Conservation (phyloP, 2,329 filamentous ascomycete species). For the Epichloe brachyelytri region DNA sequence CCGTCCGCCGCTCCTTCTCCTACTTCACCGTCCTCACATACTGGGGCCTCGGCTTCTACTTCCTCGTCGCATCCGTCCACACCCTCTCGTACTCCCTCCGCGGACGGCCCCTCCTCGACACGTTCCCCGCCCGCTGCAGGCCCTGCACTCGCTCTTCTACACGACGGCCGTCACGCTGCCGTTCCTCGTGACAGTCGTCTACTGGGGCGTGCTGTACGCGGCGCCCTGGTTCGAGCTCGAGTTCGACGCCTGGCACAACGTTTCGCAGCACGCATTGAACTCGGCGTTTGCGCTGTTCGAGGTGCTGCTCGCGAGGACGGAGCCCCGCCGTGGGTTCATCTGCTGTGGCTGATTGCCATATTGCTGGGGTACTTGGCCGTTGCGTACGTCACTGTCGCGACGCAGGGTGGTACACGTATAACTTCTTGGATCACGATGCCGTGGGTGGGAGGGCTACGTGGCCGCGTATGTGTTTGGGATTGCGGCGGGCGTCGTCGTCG, state of each 20-base stretch:
- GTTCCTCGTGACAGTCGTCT: constrained; percentile 58
- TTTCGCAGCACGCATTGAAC: constrained; percentile 67
- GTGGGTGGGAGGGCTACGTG: constrained; percentile 35
- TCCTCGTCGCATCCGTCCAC: constrained; percentile 53
- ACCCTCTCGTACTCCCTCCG: constrained; percentile 51
- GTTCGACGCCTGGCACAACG: constrained; percentile 51
- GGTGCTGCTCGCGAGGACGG: constrained; percentile 53
- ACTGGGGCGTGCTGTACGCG: constrained; percentile 50
- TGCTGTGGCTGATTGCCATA: constrained; percentile 56
- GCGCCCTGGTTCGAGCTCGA: constrained; percentile 34
- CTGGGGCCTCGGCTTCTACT: constrained; percentile 76
- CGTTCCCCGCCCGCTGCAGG: constrained; percentile 50
- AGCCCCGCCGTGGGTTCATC: constrained; percentile 47
- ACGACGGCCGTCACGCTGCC: constrained; percentile 50
- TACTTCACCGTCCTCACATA: constrained; percentile 76
- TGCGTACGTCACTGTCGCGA: constrained; percentile 59
- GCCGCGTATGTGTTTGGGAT: constrained; percentile 53
- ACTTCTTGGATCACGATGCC: constrained; percentile 57
- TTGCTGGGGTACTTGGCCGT: constrained; percentile 60
- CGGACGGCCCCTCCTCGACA: constrained; percentile 41
- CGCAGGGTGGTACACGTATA: constrained; percentile 64
- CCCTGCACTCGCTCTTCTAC: constrained; percentile 52
- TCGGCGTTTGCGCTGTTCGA: constrained; percentile 63
- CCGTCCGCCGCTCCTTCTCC: constrained; percentile 49
- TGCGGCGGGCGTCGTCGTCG: constrained; percentile 34